phyloP scores from a whole-genome alignment of 2,329 filamentous ascomycete genomes.

The Paracoccidioides brasiliensis region DNA sequence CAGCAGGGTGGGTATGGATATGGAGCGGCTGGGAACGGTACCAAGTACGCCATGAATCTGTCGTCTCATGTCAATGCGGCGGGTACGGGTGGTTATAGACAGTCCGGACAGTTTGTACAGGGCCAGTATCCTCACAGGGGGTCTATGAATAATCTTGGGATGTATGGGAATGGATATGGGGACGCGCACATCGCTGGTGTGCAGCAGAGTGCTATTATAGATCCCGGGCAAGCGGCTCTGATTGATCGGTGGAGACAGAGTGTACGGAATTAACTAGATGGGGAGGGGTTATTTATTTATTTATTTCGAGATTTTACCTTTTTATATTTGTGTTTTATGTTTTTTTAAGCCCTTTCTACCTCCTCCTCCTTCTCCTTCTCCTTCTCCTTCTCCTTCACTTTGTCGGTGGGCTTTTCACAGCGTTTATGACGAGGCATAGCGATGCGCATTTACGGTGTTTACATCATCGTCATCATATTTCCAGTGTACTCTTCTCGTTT shows the following conservation, averaged over 20 bases:
- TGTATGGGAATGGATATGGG: constrained; percentile 14
- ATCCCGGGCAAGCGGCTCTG: constrained; percentile 40
- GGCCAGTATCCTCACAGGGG: background rate
- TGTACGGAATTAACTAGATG: constrained; percentile 11
- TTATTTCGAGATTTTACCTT: background rate
- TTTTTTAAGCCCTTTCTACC: background rate
- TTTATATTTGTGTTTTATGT: background rate
- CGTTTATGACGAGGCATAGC: background rate
- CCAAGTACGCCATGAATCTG: background rate
- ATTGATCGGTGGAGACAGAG: constrained; percentile 49
- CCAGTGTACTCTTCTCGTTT: no score
- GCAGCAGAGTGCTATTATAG: constrained; percentile 21
- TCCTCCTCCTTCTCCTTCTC: background rate
- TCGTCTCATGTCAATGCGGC: background rate
- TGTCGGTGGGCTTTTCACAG: no score
- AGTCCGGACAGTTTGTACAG: background rate
- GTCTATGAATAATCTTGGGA: background rate
- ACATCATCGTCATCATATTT: background rate
- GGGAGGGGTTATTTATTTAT: background rate
- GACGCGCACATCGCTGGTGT: background rate
- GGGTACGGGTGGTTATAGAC: background rate
- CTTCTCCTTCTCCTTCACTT: background rate
- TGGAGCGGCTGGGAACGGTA: background rate
- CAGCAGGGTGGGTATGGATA: background rate
- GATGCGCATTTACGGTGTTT: background rate